A percentile compares a stretch with the other conserved stretches of the same genome.
These are phyloP conservation scores for Fraxinus cuspidata DNA, from an alignment of 257 asterid species.

Conservation along the genomic window DNA sequence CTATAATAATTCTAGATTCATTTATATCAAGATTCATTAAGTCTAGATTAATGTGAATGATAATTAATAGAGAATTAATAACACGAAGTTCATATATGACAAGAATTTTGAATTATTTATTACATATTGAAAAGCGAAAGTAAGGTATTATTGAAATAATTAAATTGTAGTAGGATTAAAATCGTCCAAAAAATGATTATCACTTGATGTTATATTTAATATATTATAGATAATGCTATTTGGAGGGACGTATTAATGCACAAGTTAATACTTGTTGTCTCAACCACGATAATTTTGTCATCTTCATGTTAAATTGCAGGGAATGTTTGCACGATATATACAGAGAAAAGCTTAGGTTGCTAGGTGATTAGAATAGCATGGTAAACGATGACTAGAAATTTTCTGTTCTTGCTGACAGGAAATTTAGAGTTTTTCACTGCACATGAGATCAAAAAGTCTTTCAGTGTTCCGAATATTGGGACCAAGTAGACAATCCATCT, in stretches of 20 bases:
- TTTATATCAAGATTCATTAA: too few species aligned
- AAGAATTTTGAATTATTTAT: too few species aligned
- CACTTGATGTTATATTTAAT: too few species aligned
- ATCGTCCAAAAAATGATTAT: too few species aligned
- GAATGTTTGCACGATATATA: neutral
- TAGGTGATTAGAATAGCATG: neutral
- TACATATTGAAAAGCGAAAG: too few species aligned
- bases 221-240: neutral
- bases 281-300: neutral
- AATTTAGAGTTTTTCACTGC: neutral
- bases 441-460: neutral
- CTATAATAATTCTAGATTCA: too few species aligned
- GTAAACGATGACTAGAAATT: neutral
- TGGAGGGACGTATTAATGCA: neutral
- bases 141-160: too few species aligned
- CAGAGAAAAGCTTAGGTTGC: neutral
- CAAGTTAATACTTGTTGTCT: neutral
- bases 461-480: neutral
- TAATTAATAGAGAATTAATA: too few species aligned
- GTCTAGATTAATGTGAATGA: too few species aligned
- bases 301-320: neutral
- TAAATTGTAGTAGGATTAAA: too few species aligned
- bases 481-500: neutral
- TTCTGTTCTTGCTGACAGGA: neutral
- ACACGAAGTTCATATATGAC: too few species aligned